These are phyloP conservation scores for Flaveria linearis DNA, from an alignment of 129 eudicot species.

Conservation along the genomic window DNA sequence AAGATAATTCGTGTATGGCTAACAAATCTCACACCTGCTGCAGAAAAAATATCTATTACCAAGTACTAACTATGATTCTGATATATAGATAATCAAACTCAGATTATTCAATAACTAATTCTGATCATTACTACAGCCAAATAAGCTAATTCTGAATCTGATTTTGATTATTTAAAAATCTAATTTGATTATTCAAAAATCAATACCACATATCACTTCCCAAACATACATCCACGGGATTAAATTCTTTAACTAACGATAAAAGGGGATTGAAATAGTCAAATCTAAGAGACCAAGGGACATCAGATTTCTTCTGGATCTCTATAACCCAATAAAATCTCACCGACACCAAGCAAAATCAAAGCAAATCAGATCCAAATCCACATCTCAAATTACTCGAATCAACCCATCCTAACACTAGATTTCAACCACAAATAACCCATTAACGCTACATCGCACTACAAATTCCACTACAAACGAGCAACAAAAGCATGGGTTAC, in stretches of 20 bases:
- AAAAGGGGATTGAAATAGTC: neutral
- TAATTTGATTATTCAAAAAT: neutral
- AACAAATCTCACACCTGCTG: too few relatives aligned
- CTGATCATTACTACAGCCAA: neutral
- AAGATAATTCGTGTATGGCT: too few relatives aligned
- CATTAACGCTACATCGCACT: neutral
- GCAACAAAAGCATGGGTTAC: neutral
- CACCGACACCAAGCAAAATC: slow-evolving; percentile 5
- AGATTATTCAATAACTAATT: neutral
- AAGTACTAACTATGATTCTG: too few relatives aligned
- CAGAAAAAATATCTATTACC: too few relatives aligned
- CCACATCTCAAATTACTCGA: slow-evolving; percentile 6
- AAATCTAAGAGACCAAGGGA: neutral
- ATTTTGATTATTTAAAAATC: neutral
- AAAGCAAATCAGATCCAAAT: slow-evolving; percentile 26
- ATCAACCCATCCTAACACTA: neutral
- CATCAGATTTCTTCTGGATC: slow-evolving; percentile 11
- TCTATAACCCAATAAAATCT: neutral
- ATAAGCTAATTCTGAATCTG: neutral
- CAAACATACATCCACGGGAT: too few relatives aligned
- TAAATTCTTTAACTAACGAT: neutral
- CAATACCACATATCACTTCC: neutral
- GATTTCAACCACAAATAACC: neutral
- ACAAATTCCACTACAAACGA: neutral
- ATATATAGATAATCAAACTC: too few relatives aligned